Conservation (phyloP, 2,329 filamentous ascomycete genomes). For the Calonectria crousiana region DNA sequence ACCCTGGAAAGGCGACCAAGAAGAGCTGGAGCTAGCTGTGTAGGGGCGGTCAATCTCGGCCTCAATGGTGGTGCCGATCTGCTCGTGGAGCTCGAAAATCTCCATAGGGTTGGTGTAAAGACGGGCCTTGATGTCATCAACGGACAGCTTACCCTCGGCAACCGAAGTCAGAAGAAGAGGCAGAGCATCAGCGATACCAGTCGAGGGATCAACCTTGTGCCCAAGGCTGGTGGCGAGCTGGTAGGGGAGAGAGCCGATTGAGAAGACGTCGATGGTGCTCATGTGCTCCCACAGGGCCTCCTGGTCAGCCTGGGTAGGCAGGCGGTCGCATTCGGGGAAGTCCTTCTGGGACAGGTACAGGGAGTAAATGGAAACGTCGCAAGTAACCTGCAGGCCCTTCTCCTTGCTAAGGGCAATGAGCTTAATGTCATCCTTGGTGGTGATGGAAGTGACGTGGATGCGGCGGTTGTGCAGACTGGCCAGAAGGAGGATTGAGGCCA, state of each 20-base stretch:
- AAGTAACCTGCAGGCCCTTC: slow-evolving; percentile 86
- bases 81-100: slow-evolving; percentile 87
- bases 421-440: slow-evolving; percentile 81
- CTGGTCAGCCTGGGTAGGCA: slow-evolving; percentile 78
- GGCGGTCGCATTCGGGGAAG: slow-evolving; percentile 73
- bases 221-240: slow-evolving; percentile 73
- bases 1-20: slow-evolving; percentile 80
- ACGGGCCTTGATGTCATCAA: slow-evolving; percentile 78
- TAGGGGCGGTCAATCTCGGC: slow-evolving; percentile 81
- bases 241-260: slow-evolving; percentile 82
- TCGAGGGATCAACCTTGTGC: slow-evolving; percentile 66
- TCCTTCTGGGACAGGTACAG: slow-evolving; percentile 81
- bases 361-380: slow-evolving; percentile 84
- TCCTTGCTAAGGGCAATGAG: slow-evolving; percentile 83
- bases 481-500: slow-evolving; percentile 83
- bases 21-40: slow-evolving; percentile 59
- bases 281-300: slow-evolving; percentile 80
- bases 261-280: slow-evolving; percentile 81
- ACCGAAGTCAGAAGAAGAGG: slow-evolving; percentile 83
- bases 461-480: slow-evolving; percentile 83
- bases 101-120: slow-evolving; percentile 84
- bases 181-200: slow-evolving; percentile 79
- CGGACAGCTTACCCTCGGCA: slow-evolving; percentile 76
- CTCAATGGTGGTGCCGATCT: slow-evolving; percentile 79
- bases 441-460: slow-evolving; percentile 84